phyloP scores from a whole-genome alignment of 2,329 filamentous ascomycete genomes.

The Aspergillus felis region DNA sequence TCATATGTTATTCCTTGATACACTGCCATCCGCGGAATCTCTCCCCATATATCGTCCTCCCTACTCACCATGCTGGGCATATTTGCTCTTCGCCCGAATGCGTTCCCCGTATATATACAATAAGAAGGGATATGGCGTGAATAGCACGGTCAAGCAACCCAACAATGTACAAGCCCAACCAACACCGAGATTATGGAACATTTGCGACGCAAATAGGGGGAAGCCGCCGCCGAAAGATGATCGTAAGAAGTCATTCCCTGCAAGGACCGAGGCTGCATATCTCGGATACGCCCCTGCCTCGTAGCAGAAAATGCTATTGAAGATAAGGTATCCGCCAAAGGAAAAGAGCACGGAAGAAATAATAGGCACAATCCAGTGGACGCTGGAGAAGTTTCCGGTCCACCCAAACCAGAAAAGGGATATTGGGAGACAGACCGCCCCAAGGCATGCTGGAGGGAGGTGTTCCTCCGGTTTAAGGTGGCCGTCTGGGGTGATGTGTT shows the following conservation, averaged over 20 bases:
- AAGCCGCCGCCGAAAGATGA: constrained; percentile 29
- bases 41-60: no score
- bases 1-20: no score
- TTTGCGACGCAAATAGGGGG: constrained; percentile 31
- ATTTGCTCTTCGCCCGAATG: no score
- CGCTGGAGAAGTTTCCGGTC: constrained; percentile 21
- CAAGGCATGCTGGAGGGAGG: constrained; percentile 20
- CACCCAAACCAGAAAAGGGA: constrained; percentile 36
- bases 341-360: constrained; percentile 21
- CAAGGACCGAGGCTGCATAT: constrained; percentile 29
- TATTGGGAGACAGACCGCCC: constrained; percentile 27
- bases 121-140: no score
- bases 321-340: constrained; percentile 27
- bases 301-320: constrained; percentile 30
- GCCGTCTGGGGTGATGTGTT: constrained; percentile 18
- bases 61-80: no score
- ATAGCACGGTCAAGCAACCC: constrained; percentile 15
- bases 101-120: no score
- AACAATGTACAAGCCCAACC: constrained; percentile 35
- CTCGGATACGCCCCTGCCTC: constrained; percentile 31
- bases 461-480: constrained; percentile 26
- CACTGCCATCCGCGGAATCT: no score
- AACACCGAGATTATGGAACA: constrained; percentile 32
- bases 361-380: constrained; percentile 26
- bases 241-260: constrained; percentile 31